These are phyloP conservation scores for Turritis glabra DNA, from an alignment of 345 rosid genomes.

Conservation along the genomic window DNA sequence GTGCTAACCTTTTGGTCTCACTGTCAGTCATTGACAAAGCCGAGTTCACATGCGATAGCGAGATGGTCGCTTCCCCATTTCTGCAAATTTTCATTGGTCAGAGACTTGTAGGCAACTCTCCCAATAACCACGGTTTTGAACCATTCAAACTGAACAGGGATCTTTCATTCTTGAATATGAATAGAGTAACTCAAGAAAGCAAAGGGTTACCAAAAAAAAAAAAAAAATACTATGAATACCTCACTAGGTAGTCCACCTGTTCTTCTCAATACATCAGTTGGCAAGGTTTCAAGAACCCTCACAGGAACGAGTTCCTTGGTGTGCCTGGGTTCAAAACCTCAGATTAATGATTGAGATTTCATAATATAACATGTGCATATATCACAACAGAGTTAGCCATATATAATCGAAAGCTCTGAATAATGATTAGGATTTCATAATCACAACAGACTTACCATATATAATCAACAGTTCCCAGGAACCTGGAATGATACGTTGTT, in stretches of 20 bases:
- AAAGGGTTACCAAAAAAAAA: not conserved
- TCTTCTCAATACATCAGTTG: conserved; percentile 60
- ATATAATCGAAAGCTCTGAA: not conserved
- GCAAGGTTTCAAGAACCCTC: conserved; percentile 88
- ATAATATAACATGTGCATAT: not conserved
- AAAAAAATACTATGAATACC: conserved; percentile 45
- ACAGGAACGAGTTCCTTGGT: conserved; percentile 71
- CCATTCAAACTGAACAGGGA: not conserved
- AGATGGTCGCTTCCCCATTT: conserved; percentile 98
- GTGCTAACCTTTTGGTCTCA: not conserved
- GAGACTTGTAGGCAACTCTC: not conserved
- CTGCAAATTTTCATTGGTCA: conserved; percentile 43
- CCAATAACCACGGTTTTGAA: not conserved
- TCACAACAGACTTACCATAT: conserved; percentile 62
- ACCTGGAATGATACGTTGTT: conserved; percentile 84
- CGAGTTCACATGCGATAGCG: conserved; percentile 87
- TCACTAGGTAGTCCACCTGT: conserved; percentile 72
- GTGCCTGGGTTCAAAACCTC: conserved; percentile 57
- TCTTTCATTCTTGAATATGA: not conserved
- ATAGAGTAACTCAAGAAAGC: not conserved
- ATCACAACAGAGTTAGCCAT: conserved; percentile 35
- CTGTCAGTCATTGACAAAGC: conserved; percentile 46
- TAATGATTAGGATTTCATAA: conserved; percentile 1
- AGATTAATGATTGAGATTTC: conserved; percentile 18
- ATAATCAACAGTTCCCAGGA: conserved; percentile 93